Evolutionary conservation across 2,329 filamentous ascomycete genomes (phyloP).

Genomic region (Fusarium metavorans): DNA sequence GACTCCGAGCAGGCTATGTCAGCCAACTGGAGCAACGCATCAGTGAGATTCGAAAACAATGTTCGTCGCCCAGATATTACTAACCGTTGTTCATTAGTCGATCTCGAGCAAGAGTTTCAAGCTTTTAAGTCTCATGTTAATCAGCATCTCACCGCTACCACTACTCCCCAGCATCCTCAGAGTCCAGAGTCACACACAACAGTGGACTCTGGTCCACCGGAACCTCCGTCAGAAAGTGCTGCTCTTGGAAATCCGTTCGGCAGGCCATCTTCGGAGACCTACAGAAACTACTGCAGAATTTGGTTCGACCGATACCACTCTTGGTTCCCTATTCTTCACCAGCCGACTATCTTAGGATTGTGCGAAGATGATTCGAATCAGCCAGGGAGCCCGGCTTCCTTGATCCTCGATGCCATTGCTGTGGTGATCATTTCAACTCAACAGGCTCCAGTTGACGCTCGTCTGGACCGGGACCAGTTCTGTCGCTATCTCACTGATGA

Average conservation of each 20-base stretch:
- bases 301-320: conserved; percentile 22
- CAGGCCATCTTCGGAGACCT: background rate
- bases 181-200: background rate
- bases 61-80: background rate
- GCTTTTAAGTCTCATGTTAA: conserved; percentile 9
- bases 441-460: background rate
- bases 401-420: conserved; percentile 15
- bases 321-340: conserved; percentile 18
- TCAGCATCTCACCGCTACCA: background rate
- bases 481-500: background rate
- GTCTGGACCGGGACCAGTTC: background rate
- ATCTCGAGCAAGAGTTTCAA: conserved; percentile 9
- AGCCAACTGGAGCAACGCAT: conserved; percentile 9
- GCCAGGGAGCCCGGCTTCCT: background rate
- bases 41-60: background rate
- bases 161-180: background rate
- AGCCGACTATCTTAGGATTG: conserved; percentile 3
- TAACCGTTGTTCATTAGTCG: background rate
- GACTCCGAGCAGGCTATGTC: conserved; percentile 14
- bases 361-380: conserved; percentile 1
- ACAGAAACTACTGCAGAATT: background rate
- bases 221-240: background rate
- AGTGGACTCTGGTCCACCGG: background rate
- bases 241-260: too few relatives aligned
- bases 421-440: conserved; percentile 4